phyloP scores from a whole-genome alignment of 2,329 filamentous ascomycete species.

The Pezicula carpinea region DNA sequence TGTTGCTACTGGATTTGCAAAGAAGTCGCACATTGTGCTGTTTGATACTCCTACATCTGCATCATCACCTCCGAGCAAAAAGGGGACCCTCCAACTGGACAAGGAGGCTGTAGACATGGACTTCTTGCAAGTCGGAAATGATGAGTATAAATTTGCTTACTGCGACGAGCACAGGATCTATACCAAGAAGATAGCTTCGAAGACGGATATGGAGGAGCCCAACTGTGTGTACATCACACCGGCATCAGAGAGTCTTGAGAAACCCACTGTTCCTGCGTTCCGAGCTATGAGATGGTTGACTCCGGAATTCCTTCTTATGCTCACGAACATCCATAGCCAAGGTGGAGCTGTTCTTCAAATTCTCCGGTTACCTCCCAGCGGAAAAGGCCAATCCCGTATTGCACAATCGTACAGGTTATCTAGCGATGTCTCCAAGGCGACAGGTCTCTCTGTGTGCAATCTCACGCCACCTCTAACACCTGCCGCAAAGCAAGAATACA shows the following conservation, averaged over 20 bases:
- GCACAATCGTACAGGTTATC: constrained; percentile 55
- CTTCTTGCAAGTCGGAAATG: constrained; percentile 56
- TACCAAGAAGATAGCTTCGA: constrained; percentile 35
- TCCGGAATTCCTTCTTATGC: constrained; percentile 51
- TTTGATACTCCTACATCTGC: constrained; percentile 55
- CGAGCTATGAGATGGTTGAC: constrained; percentile 56
- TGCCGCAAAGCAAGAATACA: constrained; percentile 49
- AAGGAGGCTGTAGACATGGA: constrained; percentile 67
- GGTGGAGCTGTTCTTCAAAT: constrained; percentile 54
- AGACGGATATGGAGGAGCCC: constrained; percentile 41
- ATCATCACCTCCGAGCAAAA: constrained; percentile 44
- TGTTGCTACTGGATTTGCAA: constrained; percentile 72
- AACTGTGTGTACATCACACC: constrained; percentile 53
- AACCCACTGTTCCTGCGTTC: constrained; percentile 44
- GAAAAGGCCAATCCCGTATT: constrained; percentile 40
- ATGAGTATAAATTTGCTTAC: constrained; percentile 69
- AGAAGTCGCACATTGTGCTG: constrained; percentile 71
- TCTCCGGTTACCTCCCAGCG: constrained; percentile 35
- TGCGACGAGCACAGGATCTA: constrained; percentile 74
- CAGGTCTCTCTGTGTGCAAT: constrained; percentile 71
- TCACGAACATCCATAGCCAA: constrained; percentile 54
- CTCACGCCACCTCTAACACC: constrained; percentile 53
- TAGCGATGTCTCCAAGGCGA: constrained; percentile 65
- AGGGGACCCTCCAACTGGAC: constrained; percentile 45
- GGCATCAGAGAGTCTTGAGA: constrained; percentile 36